Evolutionary conservation across 371 early-diverging fungal species (phyloP).

Genomic region (Mucor saturninus): DNA sequence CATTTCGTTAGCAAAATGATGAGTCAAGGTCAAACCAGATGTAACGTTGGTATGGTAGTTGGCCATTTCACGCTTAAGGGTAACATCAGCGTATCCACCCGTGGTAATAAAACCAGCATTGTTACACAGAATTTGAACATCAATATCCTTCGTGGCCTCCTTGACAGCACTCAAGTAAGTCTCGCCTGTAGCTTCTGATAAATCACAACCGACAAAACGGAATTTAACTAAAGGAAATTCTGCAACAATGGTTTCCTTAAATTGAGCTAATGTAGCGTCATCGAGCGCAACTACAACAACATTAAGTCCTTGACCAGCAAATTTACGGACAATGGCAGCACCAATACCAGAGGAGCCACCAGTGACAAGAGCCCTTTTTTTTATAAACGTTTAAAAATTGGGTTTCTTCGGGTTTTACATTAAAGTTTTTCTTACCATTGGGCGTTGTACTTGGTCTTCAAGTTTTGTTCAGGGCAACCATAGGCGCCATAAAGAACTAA

Average conservation of each 20-base stretch:
- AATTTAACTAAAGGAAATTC: slow-evolving; percentile 55
- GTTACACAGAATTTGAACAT: slow-evolving; percentile 63
- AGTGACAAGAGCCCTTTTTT: slow-evolving; percentile 47
- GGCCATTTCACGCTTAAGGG: slow-evolving; percentile 48
- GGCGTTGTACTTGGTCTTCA: slow-evolving; percentile 64
- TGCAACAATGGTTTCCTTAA: slow-evolving; percentile 43
- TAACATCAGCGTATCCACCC: slow-evolving; percentile 56
- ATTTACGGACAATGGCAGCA: slow-evolving; percentile 58
- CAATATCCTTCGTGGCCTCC: slow-evolving; percentile 51
- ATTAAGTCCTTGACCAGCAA: slow-evolving; percentile 60
- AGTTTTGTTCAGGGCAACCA: slow-evolving; percentile 59
- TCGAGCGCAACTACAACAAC: slow-evolving; percentile 66
- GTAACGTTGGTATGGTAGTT: slow-evolving; percentile 65
- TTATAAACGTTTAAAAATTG: no score
- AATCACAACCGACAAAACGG: slow-evolving; percentile 60
- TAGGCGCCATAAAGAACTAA: slow-evolving; percentile 55
- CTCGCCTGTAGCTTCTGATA: slow-evolving; percentile 44
- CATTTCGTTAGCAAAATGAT: slow-evolving; percentile 59
- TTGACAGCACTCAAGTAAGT: slow-evolving; percentile 51
- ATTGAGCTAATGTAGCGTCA: slow-evolving; percentile 44
- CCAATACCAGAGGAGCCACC: slow-evolving; percentile 73
- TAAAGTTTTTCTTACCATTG: slow-evolving; percentile 46
- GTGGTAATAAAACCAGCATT: slow-evolving; percentile 70
- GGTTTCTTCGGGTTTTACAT: neutral
- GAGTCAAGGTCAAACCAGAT: slow-evolving; percentile 50